Evolutionary conservation across 441 rosid species (phyloP), one percentile per base, ranked within the genome.

Genomic region (Populus trichocarpa): DNA sequence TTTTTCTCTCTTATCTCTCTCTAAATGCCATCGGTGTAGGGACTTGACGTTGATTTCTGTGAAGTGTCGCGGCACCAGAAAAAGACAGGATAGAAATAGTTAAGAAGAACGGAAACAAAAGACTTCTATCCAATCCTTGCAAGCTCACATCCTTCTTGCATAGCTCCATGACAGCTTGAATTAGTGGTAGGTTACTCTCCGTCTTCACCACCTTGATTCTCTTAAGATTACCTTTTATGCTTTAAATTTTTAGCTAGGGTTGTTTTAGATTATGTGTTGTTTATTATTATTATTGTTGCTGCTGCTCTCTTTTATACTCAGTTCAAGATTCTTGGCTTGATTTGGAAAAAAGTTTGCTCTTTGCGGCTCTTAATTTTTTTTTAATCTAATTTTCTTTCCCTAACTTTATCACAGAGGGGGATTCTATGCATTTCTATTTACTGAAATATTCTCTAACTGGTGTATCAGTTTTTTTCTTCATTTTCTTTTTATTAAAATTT

Each of bases 181-280:
- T 53, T 53, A 53, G 2, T 53, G 61, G 61, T 53, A 53, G n/a
- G 61, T 53, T 53, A 16, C 61, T 53, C n/a, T 53, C 61, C 28
- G 25, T 65, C 59, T 28, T 28, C 67, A 16, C 53, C 22, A 65
- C 38, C 28, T 10, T 23, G 23, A 32, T 8, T 71, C 30, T 9
- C 46, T 28, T 53, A 20, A 4, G 23, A 36, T 68, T 38, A 71
- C 67, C 35, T 40, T 0, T 23, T 65, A 22, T 22, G 30, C 66
- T 50, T 79, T 64, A 22, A 40, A 40, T 40, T 40, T 40, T 13
- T 20, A 42, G 10, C 78, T 81, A 83, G 83, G 87, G 85, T 69
- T 81, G 65, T 35, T 76, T 73, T 23, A 50, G 67, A 36, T 74
- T 69, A 67, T 61, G 61, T 53, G 61, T 35, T 16, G 8, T 28